A percentile compares a stretch with the other conserved stretches of the same genome.
phyloP scores from a whole-genome alignment of 176 grass and related monocot genomes.

The Saccharum officinarum region DNA sequence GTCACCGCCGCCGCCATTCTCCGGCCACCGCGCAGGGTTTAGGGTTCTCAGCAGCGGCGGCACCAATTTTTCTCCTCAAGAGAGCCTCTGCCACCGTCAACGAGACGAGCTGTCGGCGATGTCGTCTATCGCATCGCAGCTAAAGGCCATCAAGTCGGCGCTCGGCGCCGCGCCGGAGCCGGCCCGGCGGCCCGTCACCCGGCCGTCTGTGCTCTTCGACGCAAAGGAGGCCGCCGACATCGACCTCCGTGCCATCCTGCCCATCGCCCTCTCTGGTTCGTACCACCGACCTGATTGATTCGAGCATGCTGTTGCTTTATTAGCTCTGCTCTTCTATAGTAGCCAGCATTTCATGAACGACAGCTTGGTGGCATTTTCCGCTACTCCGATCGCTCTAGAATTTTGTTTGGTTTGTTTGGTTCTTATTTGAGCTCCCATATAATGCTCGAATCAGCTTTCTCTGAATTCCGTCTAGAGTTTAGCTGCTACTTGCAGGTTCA shows the following conservation, averaged over 20 bases:
- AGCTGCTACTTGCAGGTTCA: background rate
- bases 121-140: conserved; percentile 68
- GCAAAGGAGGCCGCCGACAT: conserved; percentile 74
- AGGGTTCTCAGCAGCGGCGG: conserved; percentile 33
- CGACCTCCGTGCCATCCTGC: conserved; percentile 74
- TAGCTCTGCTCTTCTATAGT: background rate
- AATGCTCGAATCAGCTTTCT: background rate
- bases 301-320: background rate
- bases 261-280: conserved; percentile 71
- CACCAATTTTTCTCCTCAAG: background rate
- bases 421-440: background rate
- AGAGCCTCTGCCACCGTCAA: too few relatives aligned
- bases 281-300: background rate
- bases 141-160: conserved; percentile 80
- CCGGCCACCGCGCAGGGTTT: conserved; percentile 37
- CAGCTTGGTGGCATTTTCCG: background rate
- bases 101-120: conserved; percentile 2
- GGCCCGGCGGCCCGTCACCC: conserved; percentile 52
- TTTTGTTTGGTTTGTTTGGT: too few relatives aligned
- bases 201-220: conserved; percentile 75
- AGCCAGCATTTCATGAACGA: background rate
- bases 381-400: background rate
- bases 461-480: background rate
- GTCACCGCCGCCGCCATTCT: conserved; percentile 11
- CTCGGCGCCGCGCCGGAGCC: conserved; percentile 39